phyloP scores from a whole-genome alignment of 2,329 filamentous ascomycete genomes.

The Dactylonectria macrodidyma region DNA sequence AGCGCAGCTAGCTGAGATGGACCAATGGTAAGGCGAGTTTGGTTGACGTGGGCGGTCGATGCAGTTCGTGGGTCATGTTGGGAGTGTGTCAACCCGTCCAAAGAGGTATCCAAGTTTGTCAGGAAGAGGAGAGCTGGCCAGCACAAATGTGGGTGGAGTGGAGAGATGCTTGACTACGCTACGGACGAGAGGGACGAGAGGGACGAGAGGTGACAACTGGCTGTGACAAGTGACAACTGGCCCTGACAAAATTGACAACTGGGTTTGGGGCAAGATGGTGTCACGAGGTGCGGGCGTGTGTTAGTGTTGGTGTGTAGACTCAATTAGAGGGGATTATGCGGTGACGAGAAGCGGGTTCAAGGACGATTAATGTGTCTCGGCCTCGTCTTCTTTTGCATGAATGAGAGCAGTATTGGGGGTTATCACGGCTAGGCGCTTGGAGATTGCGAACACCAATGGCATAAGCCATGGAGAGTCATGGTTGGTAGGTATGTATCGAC shows the following conservation, averaged over 20 bases:
- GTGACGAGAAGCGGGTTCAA: slow-evolving; percentile 31
- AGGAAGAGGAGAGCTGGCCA: slow-evolving; percentile 9
- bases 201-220: slow-evolving; percentile 6
- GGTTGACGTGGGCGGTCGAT: slow-evolving; percentile 40
- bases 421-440: not conserved
- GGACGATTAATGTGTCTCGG: slow-evolving; percentile 1
- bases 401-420: slow-evolving; percentile 9
- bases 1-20: slow-evolving; percentile 5
- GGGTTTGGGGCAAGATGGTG: slow-evolving; percentile 28
- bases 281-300: slow-evolving; percentile 27
- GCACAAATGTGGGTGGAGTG: slow-evolving; percentile 4
- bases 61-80: slow-evolving; percentile 23
- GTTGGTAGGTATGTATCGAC: slow-evolving; percentile 1
- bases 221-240: not conserved
- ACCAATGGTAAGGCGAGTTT: slow-evolving; percentile 34
- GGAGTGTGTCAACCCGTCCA: slow-evolving; percentile 1
- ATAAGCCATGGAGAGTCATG: not conserved
- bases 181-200: slow-evolving; percentile 30
- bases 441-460: slow-evolving; percentile 6
- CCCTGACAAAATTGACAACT: slow-evolving; percentile 5
- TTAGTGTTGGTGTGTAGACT: slow-evolving; percentile 34
- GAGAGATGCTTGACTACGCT: not conserved
- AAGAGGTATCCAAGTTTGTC: slow-evolving; percentile 5
- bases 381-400: slow-evolving; percentile 31
- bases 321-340: slow-evolving; percentile 43